Evolutionary conservation across 306 rosid genomes (phyloP).

Genomic region (Citrullus colocynthis): DNA sequence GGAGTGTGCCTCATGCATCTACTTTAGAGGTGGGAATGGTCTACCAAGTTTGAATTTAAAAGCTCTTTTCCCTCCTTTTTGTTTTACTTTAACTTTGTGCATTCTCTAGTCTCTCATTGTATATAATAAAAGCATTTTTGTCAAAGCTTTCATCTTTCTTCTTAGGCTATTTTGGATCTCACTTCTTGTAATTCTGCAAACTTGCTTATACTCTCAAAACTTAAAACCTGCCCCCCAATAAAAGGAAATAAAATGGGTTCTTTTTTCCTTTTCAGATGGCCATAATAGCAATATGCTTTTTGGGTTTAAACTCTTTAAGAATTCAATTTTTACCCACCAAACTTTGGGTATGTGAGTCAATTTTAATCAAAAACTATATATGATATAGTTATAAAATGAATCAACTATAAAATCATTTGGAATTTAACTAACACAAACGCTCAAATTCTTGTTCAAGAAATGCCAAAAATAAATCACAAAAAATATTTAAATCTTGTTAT

Average conservation of each 20-base stretch:
- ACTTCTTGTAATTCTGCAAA: neutral
- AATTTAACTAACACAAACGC: no score
- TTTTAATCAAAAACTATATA: neutral
- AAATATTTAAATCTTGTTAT: no score
- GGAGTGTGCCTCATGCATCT: constrained; percentile 82
- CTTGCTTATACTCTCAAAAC: neutral
- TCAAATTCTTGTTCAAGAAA: no score
- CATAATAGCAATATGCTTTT: neutral
- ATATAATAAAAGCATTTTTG: constrained; percentile 10
- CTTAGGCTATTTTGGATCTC: neutral
- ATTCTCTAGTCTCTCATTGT: constrained; percentile 1
- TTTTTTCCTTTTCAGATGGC: neutral
- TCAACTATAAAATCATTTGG: no score
- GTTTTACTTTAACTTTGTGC: constrained; percentile 18
- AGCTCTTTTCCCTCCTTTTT: neutral
- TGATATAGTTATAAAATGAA: no score
- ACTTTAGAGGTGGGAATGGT: constrained; percentile 95
- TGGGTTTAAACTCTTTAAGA: neutral
- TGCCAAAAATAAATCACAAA: no score
- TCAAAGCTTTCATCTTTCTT: neutral
- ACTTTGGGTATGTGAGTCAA: neutral
- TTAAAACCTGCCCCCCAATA: neutral
- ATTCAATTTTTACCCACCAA: neutral
- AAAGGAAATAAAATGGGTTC: neutral
- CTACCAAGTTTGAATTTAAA: constrained; percentile 40